phyloP scores from a whole-genome alignment of 306 rosid species.

The Prinsepia uniflora region DNA sequence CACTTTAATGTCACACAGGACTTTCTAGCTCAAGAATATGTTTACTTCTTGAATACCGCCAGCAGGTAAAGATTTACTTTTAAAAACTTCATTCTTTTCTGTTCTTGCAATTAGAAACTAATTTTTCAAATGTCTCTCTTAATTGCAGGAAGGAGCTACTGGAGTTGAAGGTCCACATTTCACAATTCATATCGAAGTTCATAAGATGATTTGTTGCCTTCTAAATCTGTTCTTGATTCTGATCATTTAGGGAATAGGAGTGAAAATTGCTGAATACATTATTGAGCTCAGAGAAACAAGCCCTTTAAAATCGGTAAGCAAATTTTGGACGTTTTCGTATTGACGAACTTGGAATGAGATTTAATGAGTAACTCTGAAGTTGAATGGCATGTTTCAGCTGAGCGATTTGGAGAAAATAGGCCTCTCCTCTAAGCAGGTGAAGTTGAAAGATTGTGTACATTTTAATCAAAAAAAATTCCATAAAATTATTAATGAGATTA shows the following conservation, averaged over 20 bases:
- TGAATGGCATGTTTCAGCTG: slow-evolving; percentile 45
- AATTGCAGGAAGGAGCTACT: slow-evolving; percentile 70
- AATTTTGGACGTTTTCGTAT: neutral
- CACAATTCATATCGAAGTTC: neutral
- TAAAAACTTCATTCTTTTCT: slow-evolving; percentile 8
- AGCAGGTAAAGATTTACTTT: slow-evolving; percentile 50
- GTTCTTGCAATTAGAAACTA: neutral
- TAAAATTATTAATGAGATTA: neutral
- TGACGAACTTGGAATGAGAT: neutral
- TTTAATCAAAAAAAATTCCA: neutral
- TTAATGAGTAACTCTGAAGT: slow-evolving; percentile 12
- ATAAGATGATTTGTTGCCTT: slow-evolving; percentile 4
- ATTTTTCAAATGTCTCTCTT: neutral
- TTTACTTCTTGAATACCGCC: slow-evolving; percentile 76
- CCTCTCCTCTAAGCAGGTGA: slow-evolving; percentile 88
- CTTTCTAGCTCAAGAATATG: slow-evolving; percentile 62
- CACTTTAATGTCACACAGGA: slow-evolving; percentile 36
- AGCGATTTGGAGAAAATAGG: slow-evolving; percentile 86
- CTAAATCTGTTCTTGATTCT: neutral
- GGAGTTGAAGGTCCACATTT: slow-evolving; percentile 59
- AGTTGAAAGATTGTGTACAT: too few relatives aligned
- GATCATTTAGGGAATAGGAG: slow-evolving; percentile 73
- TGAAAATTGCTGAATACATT: slow-evolving; percentile 78
- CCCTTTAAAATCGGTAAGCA: slow-evolving; percentile 76
- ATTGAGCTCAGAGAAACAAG: slow-evolving; percentile 72